Evolutionary conservation across 2,329 filamentous ascomycete genomes (phyloP).

Genomic region (Rhexocercosporidium sp.): DNA sequence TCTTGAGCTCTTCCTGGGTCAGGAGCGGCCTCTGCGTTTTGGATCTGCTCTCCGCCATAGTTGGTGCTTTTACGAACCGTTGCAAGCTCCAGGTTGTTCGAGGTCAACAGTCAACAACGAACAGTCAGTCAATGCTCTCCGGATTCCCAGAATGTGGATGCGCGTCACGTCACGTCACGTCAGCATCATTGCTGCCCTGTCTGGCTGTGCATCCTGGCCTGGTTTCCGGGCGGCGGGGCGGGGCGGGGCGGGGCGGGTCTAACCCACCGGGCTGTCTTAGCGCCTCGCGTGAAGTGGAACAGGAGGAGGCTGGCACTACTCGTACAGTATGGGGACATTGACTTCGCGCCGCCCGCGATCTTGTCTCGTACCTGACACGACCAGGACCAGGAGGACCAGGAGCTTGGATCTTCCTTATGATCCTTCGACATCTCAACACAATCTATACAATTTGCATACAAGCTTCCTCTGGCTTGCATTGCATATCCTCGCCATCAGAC

Average conservation of each 20-base stretch:
- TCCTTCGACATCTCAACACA: background rate
- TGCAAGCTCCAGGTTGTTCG: conserved; percentile 4
- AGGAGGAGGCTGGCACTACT: conserved; percentile 13
- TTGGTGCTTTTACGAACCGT: conserved; percentile 18
- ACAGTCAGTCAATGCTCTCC: background rate
- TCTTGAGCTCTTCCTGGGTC: conserved; percentile 51
- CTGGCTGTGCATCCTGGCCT: background rate
- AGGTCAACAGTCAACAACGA: background rate
- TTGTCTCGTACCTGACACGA: background rate
- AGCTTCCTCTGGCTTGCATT: background rate
- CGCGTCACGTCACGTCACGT: background rate
- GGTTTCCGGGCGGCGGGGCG: background rate
- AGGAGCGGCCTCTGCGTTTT: conserved; percentile 33
- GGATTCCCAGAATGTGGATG: conserved; percentile 3
- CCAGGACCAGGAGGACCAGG: background rate
- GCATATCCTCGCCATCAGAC: background rate
- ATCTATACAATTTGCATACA: conserved; percentile 4
- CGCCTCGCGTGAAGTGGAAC: conserved; percentile 12
- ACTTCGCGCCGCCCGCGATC: background rate
- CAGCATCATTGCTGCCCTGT: conserved; percentile 12
- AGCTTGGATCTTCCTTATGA: background rate
- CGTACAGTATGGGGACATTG: background rate
- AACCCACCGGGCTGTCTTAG: background rate
- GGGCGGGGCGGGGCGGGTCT: too few species aligned
- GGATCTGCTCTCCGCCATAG: conserved; percentile 22